A percentile compares a stretch with the other conserved stretches of the same genome.
These are phyloP conservation scores for Prunus campanulata DNA, from an alignment of 306 rosid species.

Conservation along the genomic window DNA sequence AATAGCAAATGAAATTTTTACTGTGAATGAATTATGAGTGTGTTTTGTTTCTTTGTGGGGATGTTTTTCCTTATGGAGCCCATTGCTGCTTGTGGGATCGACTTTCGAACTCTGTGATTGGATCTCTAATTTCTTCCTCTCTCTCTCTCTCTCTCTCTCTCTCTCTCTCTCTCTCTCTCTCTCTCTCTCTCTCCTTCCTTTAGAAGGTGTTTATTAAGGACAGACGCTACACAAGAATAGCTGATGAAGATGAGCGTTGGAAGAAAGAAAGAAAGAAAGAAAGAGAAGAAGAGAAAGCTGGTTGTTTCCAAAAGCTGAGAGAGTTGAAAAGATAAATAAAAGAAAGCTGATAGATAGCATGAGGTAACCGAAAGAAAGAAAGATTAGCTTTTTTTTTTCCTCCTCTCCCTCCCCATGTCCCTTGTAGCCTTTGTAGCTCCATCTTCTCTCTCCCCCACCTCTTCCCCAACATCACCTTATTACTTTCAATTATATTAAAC, in stretches of 20 bases:
- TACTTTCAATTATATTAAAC: conserved; percentile 1
- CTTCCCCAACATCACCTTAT: conserved; percentile 2
- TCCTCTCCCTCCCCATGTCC: not conserved
- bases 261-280: conserved; percentile 34
- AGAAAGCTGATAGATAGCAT: conserved; percentile 49
- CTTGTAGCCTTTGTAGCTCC: conserved; percentile 21
- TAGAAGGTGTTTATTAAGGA: conserved; percentile 52
- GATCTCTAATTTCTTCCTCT: conserved; percentile 29
- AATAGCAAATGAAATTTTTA: conserved; percentile 26
- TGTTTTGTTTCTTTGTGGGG: conserved; percentile 85
- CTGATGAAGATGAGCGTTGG: conserved; percentile 62
- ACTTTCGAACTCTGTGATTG: conserved; percentile 70
- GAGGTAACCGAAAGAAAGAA: conserved; percentile 55
- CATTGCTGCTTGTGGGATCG: conserved; percentile 83
- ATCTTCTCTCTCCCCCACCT: conserved; percentile 15
- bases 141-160: conserved; percentile 26
- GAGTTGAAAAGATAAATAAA: conserved; percentile 39
- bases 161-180: not conserved
- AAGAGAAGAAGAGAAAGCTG: conserved; percentile 44
- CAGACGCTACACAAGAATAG: conserved; percentile 49
- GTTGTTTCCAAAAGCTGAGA: conserved; percentile 46
- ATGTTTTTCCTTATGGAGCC: conserved; percentile 74
- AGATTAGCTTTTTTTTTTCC: conserved; percentile 29
- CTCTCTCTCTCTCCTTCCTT: conserved; percentile 21
- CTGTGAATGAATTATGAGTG: conserved; percentile 44